phyloP scores from a whole-genome alignment of 768 basidiomycete species.

The Termitomyces sp. region DNA sequence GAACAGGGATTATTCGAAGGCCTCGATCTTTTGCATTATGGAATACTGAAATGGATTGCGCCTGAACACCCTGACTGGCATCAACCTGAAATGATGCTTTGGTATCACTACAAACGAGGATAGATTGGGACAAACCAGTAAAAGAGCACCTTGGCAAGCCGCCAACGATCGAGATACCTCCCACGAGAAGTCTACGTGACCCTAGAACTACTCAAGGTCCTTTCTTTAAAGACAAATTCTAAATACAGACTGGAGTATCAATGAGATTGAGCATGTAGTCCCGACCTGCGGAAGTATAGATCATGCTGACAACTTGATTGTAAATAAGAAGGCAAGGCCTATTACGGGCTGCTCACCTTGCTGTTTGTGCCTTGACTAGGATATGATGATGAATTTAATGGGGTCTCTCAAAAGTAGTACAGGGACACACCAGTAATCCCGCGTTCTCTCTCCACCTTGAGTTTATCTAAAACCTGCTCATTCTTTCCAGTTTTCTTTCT shows the following conservation, averaged over 20 bases:
- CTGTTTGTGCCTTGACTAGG: constrained; percentile 92
- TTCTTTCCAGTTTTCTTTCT: constrained; percentile 62
- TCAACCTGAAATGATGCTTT: constrained; percentile 58
- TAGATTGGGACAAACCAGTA: constrained; percentile 34
- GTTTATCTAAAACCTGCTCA: constrained; percentile 84
- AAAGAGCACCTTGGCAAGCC: constrained; percentile 86
- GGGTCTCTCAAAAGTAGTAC: not conserved
- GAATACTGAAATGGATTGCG: constrained; percentile 94
- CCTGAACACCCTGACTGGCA: constrained; percentile 97
- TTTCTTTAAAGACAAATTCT: not conserved
- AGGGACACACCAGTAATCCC: constrained; percentile 77
- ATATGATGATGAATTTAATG: not conserved
- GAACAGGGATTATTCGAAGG: constrained; percentile 79
- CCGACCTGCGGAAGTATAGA: constrained; percentile 50
- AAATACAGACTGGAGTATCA: constrained; percentile 76
- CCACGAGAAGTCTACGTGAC: constrained; percentile 98
- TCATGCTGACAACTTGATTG: constrained; percentile 54
- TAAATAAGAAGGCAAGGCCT: constrained; percentile 1
- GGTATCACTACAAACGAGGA: not conserved
- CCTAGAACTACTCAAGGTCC: constrained; percentile 32
- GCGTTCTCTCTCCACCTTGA: constrained; percentile 95
- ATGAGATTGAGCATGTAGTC: constrained; percentile 86
- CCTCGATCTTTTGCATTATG: constrained; percentile 81
- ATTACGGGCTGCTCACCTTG: constrained; percentile 44
- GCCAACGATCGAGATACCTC: constrained; percentile 91